Conservation (phyloP, 495 filamentous ascomycete genomes). For the Astrothelium subdiscretum region DNA sequence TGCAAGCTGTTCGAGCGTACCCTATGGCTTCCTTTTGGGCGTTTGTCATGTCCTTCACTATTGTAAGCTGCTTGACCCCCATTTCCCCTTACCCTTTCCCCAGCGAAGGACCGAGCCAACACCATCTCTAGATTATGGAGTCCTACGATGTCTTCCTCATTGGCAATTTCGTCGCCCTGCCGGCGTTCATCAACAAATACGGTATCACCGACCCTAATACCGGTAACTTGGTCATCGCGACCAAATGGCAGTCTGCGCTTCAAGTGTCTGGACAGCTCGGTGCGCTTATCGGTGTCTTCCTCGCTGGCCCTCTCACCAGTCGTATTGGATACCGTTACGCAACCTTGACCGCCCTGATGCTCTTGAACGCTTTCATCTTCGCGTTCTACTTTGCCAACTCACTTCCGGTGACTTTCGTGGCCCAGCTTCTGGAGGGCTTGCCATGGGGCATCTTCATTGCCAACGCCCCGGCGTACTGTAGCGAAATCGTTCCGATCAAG, state of each 20-base stretch:
- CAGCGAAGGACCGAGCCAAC: conserved; percentile 6
- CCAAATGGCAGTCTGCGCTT: conserved; percentile 17
- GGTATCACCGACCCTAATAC: conserved; percentile 7
- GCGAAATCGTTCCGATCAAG: conserved; percentile 20
- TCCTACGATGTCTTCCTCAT: conserved; percentile 21
- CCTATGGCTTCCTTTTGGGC: conserved; percentile 22
- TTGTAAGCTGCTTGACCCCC: conserved; percentile 12
- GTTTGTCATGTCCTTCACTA: conserved; percentile 19
- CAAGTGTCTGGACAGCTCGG: conserved; percentile 15
- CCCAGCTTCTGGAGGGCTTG: conserved; percentile 19
- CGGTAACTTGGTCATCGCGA: conserved; percentile 5
- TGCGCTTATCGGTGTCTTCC: conserved; percentile 18
- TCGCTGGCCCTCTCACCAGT: conserved; percentile 17
- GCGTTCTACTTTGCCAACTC: conserved; percentile 18
- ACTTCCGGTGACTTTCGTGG: conserved; percentile 16
- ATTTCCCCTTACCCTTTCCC: not conserved
- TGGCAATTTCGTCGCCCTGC: conserved; percentile 17
- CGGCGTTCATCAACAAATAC: conserved; percentile 12
- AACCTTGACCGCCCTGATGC: conserved; percentile 15
- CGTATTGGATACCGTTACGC: conserved; percentile 19
- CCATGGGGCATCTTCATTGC: conserved; percentile 24
- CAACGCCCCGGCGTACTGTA: conserved; percentile 19
- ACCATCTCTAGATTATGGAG: conserved; percentile 19
- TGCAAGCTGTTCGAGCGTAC: conserved; percentile 18
- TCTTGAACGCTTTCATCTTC: conserved; percentile 23